Evolutionary conservation across 1,139 yeast genomes (phyloP).

Genomic region (Hansenula lynferdii): DNA sequence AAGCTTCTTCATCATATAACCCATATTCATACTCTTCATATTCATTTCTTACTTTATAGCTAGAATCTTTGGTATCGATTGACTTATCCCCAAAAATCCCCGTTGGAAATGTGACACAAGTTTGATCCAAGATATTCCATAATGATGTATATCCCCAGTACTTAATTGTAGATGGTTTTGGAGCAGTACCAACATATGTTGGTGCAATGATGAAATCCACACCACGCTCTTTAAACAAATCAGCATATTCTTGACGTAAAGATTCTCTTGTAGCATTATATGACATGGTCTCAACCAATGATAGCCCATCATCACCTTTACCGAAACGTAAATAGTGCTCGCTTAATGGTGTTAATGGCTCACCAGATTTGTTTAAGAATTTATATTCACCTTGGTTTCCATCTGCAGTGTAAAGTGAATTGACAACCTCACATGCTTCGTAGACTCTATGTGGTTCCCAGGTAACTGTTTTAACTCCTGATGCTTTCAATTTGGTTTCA

Average conservation of each 20-base stretch:
- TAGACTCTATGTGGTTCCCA: slow-evolving; percentile 50
- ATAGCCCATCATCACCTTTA: slow-evolving; percentile 41
- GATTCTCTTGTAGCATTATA: slow-evolving; percentile 47
- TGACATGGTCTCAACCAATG: slow-evolving; percentile 42
- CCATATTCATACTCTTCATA: slow-evolving; percentile 22
- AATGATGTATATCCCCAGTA: slow-evolving; percentile 77
- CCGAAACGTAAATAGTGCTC: slow-evolving; percentile 57
- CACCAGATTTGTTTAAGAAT: slow-evolving; percentile 62
- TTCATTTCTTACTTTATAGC: slow-evolving; percentile 20
- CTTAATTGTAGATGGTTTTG: slow-evolving; percentile 56
- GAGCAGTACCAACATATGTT: slow-evolving; percentile 67
- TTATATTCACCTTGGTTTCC: too few species aligned
- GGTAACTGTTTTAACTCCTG: slow-evolving; percentile 41
- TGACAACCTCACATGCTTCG: slow-evolving; percentile 47
- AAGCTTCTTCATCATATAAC: slow-evolving; percentile 31
- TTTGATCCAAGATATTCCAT: slow-evolving; percentile 61
- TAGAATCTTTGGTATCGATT: slow-evolving; percentile 24
- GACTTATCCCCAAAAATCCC: slow-evolving; percentile 49
- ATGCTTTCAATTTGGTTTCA: slow-evolving; percentile 32
- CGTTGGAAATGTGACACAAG: slow-evolving; percentile 57
- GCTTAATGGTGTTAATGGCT: slow-evolving; percentile 56
- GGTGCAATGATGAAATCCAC: slow-evolving; percentile 70
- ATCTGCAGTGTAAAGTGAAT: slow-evolving; percentile 40
- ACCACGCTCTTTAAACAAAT: slow-evolving; percentile 45
- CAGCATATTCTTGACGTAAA: slow-evolving; percentile 50